Base-by-base conservation (phyloP, 805 yeast genomes). In the Candida glaebosa region DNA sequence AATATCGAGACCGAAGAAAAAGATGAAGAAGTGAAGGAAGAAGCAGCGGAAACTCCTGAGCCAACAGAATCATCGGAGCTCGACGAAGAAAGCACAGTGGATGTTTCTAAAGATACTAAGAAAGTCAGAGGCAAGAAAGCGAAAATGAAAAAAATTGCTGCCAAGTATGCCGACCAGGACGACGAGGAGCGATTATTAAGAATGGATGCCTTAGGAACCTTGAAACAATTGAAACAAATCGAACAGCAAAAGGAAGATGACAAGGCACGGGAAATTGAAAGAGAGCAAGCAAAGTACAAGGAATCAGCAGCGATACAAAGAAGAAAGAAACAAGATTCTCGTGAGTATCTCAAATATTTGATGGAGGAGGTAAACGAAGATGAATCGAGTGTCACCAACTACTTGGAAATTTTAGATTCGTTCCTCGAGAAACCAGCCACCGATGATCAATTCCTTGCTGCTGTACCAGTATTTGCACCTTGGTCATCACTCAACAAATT, bases 401-500 rank as follows among this genome's bases (percentile, higher is more conserved):
- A 67, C 46, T 58, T 70, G 40, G 69, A 68, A 33, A 73, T 75
- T 24, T 57, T 71, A 5, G 82, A 76, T 49, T 54, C 69, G 3
- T 58, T 78, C 18, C 53, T 75, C 18, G 42, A 69, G 12, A 70
- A 74, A 25, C 81, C 81, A 1, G 57, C 62, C 8, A 53, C 65
- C 20, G 56, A 64, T 1, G 95, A 86, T 54, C 64, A 54, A 2
- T 65, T 86, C 8, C 53, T 70, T 8, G 86, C 81, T 43, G 79
- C 85, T 5, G 75, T 91, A 9, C 95, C 96, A 1, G 81, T 87
- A 15, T 91, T 89, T 71, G 97, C 93, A 0, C 99, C 99, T 2
- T 93, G 96, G 96, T 63, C 77, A 9, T 75, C 97, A 0, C 60
- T 93, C 48, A 73, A 69, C 44, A 84, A 84, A 57, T 78, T 74